A percentile compares a stretch with the other conserved stretches of the same genome.
Evolutionary conservation across 1,139 yeast genomes (phyloP).

Genomic region (Hansenula sp.): DNA sequence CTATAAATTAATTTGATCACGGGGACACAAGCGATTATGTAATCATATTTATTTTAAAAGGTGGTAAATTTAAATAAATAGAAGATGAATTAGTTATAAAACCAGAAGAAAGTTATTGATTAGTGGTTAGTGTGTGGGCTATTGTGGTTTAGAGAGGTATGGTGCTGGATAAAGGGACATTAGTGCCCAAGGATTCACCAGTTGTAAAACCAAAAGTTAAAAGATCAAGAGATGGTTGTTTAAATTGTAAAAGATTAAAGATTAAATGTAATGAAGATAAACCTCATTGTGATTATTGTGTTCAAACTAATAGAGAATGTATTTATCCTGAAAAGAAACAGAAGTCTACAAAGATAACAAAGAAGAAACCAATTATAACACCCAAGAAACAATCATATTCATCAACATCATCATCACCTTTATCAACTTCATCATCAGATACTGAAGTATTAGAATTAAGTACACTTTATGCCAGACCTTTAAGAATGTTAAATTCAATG

Average conservation of each 20-base stretch:
- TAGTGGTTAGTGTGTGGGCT: too few relatives aligned
- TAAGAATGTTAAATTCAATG: slow-evolving; percentile 1
- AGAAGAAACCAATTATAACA: too few relatives aligned
- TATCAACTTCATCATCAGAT: not conserved
- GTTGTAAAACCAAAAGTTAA: slow-evolving; percentile 7
- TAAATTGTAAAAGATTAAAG: slow-evolving; percentile 59
- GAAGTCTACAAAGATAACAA: not conserved
- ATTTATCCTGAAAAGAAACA: not conserved
- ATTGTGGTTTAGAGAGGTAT: too few relatives aligned
- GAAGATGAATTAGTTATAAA: not conserved
- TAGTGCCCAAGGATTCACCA: not conserved
- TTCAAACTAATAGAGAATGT: slow-evolving; percentile 27
- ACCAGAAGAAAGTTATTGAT: too few relatives aligned
- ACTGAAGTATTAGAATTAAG: not conserved
- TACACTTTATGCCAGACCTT: not conserved
- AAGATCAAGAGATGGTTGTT: slow-evolving; percentile 50
- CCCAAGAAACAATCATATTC: too few relatives aligned
- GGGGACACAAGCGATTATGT: too few relatives aligned
- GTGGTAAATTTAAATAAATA: too few relatives aligned
- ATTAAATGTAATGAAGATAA: slow-evolving; percentile 67
- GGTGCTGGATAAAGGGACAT: not conserved
- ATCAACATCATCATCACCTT: too few relatives aligned
- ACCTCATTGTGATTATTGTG: slow-evolving; percentile 60
- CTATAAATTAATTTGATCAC: too few relatives aligned
- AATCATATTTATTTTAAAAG: too few relatives aligned